Evolutionary conservation across 805 yeast species (phyloP).

Genomic region (Lipomyces yamadae): DNA sequence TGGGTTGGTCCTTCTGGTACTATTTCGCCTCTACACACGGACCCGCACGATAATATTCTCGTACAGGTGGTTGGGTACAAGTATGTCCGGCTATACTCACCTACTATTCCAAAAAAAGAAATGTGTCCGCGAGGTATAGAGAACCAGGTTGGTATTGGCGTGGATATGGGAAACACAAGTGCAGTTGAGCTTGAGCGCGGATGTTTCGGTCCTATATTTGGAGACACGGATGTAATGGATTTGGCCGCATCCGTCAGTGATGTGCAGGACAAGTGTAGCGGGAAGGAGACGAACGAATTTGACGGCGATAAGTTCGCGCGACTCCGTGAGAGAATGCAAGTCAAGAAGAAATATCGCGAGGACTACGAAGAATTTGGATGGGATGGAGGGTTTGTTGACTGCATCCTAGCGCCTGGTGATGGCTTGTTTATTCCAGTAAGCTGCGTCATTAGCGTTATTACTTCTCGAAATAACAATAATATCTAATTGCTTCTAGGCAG

Average conservation of each 20-base stretch:
- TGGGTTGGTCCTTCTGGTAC: conserved; percentile 42
- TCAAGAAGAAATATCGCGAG: conserved; percentile 34
- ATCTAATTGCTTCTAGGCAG: conserved; percentile 16
- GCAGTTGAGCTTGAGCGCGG: conserved; percentile 38
- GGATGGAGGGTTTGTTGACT: conserved; percentile 37
- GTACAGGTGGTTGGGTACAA: conserved; percentile 42
- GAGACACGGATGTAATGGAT: conserved; percentile 7
- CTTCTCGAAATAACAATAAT: neutral
- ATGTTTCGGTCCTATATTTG: conserved; percentile 21
- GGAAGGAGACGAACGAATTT: neutral
- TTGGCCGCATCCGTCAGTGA: neutral
- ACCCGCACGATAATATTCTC: conserved; percentile 38
- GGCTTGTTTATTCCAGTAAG: conserved; percentile 40
- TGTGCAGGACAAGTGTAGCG: neutral
- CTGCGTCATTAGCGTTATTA: neutral
- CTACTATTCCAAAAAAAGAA: neutral
- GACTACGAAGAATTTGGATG: conserved; percentile 39
- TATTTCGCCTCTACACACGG: conserved; percentile 42
- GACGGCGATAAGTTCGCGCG: conserved; percentile 10
- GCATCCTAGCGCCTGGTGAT: conserved; percentile 41
- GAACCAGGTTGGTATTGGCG: conserved; percentile 1
- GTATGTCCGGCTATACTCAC: conserved; percentile 39
- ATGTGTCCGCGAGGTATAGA: conserved; percentile 33
- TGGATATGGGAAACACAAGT: conserved; percentile 40
- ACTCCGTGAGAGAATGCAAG: conserved; percentile 4